phyloP scores from a whole-genome alignment of 495 filamentous ascomycete genomes.

The Talaromyces liani region DNA sequence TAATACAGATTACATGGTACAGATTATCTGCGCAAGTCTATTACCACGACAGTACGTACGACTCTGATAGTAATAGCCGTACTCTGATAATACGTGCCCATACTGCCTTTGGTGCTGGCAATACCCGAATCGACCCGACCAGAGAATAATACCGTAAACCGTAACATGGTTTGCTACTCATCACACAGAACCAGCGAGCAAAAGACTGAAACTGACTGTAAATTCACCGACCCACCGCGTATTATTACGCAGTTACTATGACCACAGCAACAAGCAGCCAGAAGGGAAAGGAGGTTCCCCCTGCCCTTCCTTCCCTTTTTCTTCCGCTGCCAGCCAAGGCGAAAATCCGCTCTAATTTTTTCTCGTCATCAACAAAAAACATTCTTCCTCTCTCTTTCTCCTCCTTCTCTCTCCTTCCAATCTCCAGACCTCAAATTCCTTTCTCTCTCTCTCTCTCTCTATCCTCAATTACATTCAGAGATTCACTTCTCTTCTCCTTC shows the following conservation, averaged over 20 bases:
- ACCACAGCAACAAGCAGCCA: background rate
- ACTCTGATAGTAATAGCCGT: background rate
- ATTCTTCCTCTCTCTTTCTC: background rate
- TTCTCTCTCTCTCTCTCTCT: conserved; percentile 24
- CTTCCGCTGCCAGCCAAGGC: background rate
- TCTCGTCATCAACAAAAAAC: conserved; percentile 7
- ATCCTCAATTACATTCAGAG: conserved; percentile 16
- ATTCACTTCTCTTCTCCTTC: conserved; percentile 22
- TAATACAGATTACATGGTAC: background rate
- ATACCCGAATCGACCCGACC: conserved; percentile 5
- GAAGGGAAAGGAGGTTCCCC: no score
- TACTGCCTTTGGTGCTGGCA: background rate
- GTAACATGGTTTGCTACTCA: background rate
- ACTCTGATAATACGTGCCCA: background rate
- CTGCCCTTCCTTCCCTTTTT: conserved; percentile 1
- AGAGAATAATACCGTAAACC: background rate
- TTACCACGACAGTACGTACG: background rate
- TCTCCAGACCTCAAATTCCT: conserved; percentile 8
- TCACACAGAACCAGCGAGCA: background rate
- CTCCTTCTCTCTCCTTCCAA: conserved; percentile 3
- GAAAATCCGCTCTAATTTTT: conserved; percentile 4
- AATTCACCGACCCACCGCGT: conserved; percentile 3
- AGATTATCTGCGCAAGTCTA: background rate
- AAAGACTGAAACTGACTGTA: background rate
- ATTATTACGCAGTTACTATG: background rate